A percentile compares a stretch with the other conserved stretches of the same genome.
phyloP scores from a whole-genome alignment of 2,329 filamentous ascomycete genomes.

The Ploettnerulaceae sp. region DNA sequence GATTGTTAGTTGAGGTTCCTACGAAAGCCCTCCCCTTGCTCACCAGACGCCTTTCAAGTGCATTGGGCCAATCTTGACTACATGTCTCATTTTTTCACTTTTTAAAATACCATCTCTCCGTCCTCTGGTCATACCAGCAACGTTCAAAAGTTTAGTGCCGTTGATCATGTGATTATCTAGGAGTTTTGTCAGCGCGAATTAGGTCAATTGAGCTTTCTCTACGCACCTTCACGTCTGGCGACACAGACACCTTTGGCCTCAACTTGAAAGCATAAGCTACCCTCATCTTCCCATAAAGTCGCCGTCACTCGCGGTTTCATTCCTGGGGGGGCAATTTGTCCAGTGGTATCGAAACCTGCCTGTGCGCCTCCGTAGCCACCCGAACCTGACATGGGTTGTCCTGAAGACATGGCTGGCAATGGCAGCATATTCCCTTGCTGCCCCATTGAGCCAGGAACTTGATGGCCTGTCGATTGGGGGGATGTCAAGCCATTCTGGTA shows the following conservation, averaged over 20 bases:
- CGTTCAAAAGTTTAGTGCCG: constrained; percentile 91
- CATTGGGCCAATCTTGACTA: constrained; percentile 98
- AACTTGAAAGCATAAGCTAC: constrained; percentile 95
- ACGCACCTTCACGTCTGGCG: constrained; percentile 88
- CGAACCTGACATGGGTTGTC: constrained; percentile 43
- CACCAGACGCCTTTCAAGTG: constrained; percentile 96
- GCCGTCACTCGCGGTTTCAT: constrained; percentile 97
- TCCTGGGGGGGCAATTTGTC: constrained; percentile 83
- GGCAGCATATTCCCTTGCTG: constrained; percentile 63
- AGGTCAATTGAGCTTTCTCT: no score
- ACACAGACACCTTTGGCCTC: constrained; percentile 96
- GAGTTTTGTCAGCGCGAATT: background rate
- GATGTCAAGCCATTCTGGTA: constrained; percentile 76
- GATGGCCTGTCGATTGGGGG: constrained; percentile 64
- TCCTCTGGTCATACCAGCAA: constrained; percentile 94
- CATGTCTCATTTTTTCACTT: constrained; percentile 92
- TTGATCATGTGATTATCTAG: constrained; percentile 98
- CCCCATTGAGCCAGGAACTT: constrained; percentile 66
- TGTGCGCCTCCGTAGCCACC: constrained; percentile 45
- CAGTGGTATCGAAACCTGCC: constrained; percentile 70
- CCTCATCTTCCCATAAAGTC: constrained; percentile 97
- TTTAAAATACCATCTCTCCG: constrained; percentile 92
- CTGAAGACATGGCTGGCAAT: constrained; percentile 50
- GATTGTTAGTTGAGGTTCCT: no score
- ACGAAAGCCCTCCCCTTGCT: no score